Percentiles rank a stretch among this genome's conserved stretches.
Evolutionary conservation across 345 rosid species (phyloP).

Genomic region (Citrus maxima): DNA sequence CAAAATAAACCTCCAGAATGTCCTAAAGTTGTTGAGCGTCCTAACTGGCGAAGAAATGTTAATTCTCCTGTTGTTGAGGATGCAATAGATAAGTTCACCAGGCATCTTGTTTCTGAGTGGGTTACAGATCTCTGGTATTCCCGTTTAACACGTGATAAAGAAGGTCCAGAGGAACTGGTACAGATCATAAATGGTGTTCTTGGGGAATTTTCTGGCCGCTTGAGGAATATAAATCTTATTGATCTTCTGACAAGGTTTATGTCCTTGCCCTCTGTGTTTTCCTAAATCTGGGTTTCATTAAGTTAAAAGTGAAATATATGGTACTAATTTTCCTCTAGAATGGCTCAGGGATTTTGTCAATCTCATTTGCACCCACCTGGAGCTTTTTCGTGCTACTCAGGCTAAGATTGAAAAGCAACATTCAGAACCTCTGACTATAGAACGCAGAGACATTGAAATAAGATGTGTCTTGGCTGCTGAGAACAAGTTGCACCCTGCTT

Average conservation of each 20-base stretch:
- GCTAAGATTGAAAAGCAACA: conserved; percentile 64
- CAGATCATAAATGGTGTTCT: conserved; percentile 68
- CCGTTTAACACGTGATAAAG: conserved; percentile 78
- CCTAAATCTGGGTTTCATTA: conserved; percentile 4
- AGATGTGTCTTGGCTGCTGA: conserved; percentile 62
- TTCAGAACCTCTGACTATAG: conserved; percentile 44
- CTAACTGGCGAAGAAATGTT: conserved; percentile 88
- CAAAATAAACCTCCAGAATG: conserved; percentile 40
- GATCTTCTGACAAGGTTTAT: conserved; percentile 82
- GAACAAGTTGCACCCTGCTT: conserved; percentile 92
- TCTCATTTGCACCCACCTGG: conserved; percentile 75
- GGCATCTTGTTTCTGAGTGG: conserved; percentile 91
- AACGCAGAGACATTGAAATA: conserved; percentile 64
- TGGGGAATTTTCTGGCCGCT: conserved; percentile 76
- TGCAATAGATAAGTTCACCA: conserved; percentile 80
- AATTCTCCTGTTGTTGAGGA: conserved; percentile 87
- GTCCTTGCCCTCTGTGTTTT: conserved; percentile 16
- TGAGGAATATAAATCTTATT: conserved; percentile 79
- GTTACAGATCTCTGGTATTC: conserved; percentile 91
- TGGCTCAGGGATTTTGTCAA: conserved; percentile 77
- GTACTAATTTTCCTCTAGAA: conserved; percentile 34
- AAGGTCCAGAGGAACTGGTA: conserved; percentile 90
- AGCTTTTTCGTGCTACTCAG: conserved; percentile 71
- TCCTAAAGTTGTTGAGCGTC: conserved; percentile 42
- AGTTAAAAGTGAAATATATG: conserved; percentile 6